These are phyloP conservation scores for Tetradesmus lagerheimii DNA, from an alignment of 139 green algal species.

Conservation along the genomic window DNA sequence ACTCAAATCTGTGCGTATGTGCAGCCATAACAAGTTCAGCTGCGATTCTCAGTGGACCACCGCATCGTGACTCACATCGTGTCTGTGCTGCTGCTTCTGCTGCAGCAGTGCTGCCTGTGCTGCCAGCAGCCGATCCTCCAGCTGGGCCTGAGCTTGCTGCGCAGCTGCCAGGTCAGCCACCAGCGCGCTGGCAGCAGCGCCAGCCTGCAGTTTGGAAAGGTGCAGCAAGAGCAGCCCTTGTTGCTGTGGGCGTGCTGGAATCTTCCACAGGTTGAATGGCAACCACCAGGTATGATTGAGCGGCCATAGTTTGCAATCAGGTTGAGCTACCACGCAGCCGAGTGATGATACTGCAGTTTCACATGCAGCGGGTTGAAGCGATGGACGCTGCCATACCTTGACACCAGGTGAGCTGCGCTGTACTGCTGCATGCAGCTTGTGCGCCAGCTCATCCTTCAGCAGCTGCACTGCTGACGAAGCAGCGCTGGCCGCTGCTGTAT, in stretches of 20 bases:
- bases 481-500: not conserved
- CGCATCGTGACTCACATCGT: conserved; percentile 33
- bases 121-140: not conserved
- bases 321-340: too few relatives aligned
- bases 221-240: not conserved
- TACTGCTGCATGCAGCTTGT: not conserved
- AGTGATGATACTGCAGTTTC: too few relatives aligned
- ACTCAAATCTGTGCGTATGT: too few relatives aligned
- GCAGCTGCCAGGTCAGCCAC: conserved; percentile 30
- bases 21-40: not conserved
- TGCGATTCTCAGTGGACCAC: not conserved
- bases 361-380: not conserved
- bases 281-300: not conserved
- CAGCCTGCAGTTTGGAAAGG: not conserved
- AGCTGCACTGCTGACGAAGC: conserved; percentile 26
- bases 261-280: too few relatives aligned
- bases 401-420: not conserved
- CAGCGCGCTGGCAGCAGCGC: not conserved
- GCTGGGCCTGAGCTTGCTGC: not conserved
- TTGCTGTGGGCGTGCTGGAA: not conserved
- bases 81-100: conserved; percentile 14
- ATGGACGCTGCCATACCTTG: not conserved
- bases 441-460: conserved; percentile 23
- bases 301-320: too few relatives aligned
- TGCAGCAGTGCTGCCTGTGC: not conserved